Evolutionary conservation across 2,329 filamentous ascomycete species (phyloP).

Genomic region (Talaromyces sp.): DNA sequence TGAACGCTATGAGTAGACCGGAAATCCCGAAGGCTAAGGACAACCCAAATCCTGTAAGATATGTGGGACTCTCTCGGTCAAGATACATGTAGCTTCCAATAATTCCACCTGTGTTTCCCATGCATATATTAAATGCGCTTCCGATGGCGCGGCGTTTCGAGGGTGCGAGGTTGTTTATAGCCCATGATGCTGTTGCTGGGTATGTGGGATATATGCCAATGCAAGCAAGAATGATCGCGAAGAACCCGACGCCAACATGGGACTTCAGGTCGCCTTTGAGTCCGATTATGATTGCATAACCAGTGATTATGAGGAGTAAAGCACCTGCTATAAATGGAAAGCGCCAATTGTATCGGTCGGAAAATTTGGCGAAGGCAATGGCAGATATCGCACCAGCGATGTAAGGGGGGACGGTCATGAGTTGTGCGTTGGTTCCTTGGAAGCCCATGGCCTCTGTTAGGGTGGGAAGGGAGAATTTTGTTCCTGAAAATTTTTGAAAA

Average conservation of each 20-base stretch:
- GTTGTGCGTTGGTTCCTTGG: constrained; percentile 36
- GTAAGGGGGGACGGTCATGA: constrained; percentile 31
- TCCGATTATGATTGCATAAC: constrained; percentile 25
- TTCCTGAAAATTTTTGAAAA: constrained; percentile 25
- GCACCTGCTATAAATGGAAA: constrained; percentile 27
- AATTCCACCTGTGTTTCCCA: constrained; percentile 28
- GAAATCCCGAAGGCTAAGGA: constrained; percentile 19
- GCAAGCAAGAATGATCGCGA: constrained; percentile 26
- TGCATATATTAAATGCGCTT: constrained; percentile 23
- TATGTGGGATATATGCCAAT: constrained; percentile 32
- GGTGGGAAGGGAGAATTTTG: constrained; percentile 40
- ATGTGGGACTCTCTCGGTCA: constrained; percentile 22
- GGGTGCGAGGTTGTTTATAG: constrained; percentile 29
- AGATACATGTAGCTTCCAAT: constrained; percentile 31
- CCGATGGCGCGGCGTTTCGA: constrained; percentile 26
- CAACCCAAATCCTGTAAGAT: constrained; percentile 27
- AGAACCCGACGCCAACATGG: constrained; percentile 24
- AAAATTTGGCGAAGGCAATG: constrained; percentile 23
- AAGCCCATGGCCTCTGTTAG: constrained; percentile 44
- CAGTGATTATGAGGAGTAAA: constrained; percentile 18
- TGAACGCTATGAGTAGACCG: constrained; percentile 20
- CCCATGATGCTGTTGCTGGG: constrained; percentile 29
- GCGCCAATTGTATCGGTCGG: constrained; percentile 29
- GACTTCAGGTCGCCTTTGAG: constrained; percentile 23
- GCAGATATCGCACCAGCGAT: constrained; percentile 29